Evolutionary conservation across 768 basidiomycete genomes (phyloP).

Genomic region (Daedaleopsis nitida): DNA sequence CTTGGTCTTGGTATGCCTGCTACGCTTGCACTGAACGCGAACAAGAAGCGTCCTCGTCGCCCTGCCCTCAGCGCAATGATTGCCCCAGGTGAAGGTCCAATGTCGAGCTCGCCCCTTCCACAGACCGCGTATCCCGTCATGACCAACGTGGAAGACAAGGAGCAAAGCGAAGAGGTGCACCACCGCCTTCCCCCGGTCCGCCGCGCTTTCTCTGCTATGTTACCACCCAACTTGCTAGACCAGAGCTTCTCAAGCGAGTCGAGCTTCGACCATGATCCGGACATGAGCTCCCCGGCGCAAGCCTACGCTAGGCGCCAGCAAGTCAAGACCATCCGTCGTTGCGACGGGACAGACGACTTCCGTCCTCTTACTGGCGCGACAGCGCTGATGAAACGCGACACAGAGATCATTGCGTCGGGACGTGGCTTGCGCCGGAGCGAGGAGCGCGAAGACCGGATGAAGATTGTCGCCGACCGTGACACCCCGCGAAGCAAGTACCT

Average conservation of each 20-base stretch:
- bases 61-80: constrained; percentile 69
- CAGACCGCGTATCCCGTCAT: constrained; percentile 34
- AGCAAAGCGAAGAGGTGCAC: constrained; percentile 12
- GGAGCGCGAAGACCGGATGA: constrained; percentile 19
- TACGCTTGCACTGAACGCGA: constrained; percentile 39
- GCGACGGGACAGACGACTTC: constrained; percentile 83
- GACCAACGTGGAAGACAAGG: constrained; percentile 7
- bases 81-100: constrained; percentile 41
- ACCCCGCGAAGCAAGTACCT: constrained; percentile 35
- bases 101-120: constrained; percentile 12
- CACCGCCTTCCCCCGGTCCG: constrained; percentile 52
- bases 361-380: constrained; percentile 71
- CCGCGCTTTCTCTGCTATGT: constrained; percentile 76
- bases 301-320: constrained; percentile 80
- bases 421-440: constrained; percentile 20
- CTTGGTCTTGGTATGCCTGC: constrained; percentile 55
- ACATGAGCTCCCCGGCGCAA: constrained; percentile 80
- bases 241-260: constrained; percentile 47
- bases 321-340: constrained; percentile 72
- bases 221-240: constrained; percentile 39
- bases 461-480: constrained; percentile 23
- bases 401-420: constrained; percentile 41
- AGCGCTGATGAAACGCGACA: constrained; percentile 44
- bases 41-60: constrained; percentile 61
- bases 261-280: constrained; percentile 53